Percentiles rank a stretch among this genome's conserved stretches.
Conservation (phyloP, 1,284 basidiomycete genomes). For the Sanghuangporus baumii region DNA sequence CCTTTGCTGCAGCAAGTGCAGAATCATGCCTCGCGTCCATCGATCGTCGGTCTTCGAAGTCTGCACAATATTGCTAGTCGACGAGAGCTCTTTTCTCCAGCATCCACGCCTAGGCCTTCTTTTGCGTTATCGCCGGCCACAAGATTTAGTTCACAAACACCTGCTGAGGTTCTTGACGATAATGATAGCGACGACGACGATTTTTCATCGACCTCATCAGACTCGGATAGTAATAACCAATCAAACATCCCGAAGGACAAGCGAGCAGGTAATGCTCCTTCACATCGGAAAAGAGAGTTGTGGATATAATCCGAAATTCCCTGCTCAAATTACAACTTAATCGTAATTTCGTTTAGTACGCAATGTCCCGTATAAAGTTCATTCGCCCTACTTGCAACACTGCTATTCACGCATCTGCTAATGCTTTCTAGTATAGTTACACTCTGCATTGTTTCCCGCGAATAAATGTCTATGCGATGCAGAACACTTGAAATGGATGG, state of each 20-base stretch:
- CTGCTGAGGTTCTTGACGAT: constrained; percentile 23
- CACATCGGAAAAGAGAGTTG: not conserved
- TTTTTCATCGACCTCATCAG: constrained; percentile 30
- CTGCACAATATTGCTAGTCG: constrained; percentile 51
- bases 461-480: too few species aligned
- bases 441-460: not conserved
- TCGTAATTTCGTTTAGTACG: not conserved
- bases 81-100: constrained; percentile 32
- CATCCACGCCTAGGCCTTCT: constrained; percentile 24
- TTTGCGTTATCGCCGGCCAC: constrained; percentile 20
- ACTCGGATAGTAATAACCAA: constrained; percentile 35
- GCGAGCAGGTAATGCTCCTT: constrained; percentile 39
- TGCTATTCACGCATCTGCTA: not conserved
- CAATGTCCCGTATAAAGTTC: not conserved
- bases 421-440: not conserved
- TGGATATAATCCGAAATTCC: not conserved
- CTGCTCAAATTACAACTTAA: not conserved
- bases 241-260: constrained; percentile 57
- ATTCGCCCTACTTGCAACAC: not conserved
- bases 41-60: constrained; percentile 34
- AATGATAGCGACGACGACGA: constrained; percentile 31
- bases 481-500: not conserved
- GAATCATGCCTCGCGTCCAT: constrained; percentile 24
- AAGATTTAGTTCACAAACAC: constrained; percentile 30
- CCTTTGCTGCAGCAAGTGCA: constrained; percentile 20